Conservation (phyloP, 257 asterid species). For the Solanum arcanum region DNA sequence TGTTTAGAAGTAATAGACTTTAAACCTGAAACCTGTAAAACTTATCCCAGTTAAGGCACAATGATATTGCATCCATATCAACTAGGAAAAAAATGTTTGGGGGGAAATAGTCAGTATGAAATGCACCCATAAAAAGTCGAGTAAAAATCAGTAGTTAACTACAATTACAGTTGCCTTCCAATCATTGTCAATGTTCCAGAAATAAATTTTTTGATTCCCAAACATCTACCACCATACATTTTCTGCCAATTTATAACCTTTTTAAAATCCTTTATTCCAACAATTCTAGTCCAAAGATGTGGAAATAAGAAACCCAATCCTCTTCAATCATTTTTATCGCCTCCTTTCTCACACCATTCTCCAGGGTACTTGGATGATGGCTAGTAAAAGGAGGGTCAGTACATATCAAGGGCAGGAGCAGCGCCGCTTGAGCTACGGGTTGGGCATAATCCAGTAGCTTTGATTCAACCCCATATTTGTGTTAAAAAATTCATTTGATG, state of each 20-base stretch:
- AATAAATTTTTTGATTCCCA: background rate
- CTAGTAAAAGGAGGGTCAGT: background rate
- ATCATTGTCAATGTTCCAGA: background rate
- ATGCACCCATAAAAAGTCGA: background rate
- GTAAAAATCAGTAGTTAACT: background rate
- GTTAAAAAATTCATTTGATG: background rate
- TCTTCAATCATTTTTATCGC: background rate
- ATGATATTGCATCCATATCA: background rate
- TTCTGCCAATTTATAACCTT: background rate
- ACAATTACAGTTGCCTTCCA: background rate
- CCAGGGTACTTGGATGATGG: background rate
- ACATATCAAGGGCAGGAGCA: background rate
- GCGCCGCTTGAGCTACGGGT: background rate
- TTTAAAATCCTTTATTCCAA: background rate
- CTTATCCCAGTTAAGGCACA: slow-evolving; percentile 3
- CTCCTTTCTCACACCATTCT: background rate
- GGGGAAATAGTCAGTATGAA: background rate
- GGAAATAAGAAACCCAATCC: background rate
- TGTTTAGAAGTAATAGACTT: slow-evolving; percentile 96
- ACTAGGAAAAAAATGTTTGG: background rate
- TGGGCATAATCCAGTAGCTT: background rate
- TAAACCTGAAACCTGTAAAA: slow-evolving; percentile 90
- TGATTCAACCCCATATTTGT: background rate
- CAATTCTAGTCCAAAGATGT: background rate
- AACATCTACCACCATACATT: background rate